Percentiles rank a stretch among this genome's conserved stretches.
Evolutionary conservation across 1,284 basidiomycete genomes (phyloP).

Genomic region (Heterobasidion irregulare): DNA sequence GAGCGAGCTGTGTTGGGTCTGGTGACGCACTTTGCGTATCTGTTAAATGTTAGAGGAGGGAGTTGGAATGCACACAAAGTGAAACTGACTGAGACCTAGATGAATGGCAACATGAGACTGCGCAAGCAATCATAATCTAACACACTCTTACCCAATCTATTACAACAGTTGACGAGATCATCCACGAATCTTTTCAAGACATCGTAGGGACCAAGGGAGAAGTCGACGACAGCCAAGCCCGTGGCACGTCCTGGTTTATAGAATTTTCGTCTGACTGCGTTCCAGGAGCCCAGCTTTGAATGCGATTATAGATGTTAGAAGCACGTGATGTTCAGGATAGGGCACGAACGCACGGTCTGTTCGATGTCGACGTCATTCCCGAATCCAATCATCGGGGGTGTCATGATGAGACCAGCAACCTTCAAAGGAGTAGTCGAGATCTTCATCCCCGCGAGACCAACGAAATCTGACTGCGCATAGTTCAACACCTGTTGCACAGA

Average conservation of each 20-base stretch:
- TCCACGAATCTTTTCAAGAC: no score
- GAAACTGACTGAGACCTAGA: no score
- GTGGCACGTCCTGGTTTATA: conserved; percentile 7
- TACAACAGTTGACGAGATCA: no score
- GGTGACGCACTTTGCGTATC: no score
- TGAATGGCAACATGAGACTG: no score
- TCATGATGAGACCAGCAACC: conserved; percentile 19
- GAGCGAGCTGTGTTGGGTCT: no score
- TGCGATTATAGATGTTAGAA: background rate
- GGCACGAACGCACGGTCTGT: conserved; percentile 6
- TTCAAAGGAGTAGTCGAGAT: conserved; percentile 17
- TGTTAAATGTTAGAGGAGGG: no score
- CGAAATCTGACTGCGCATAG: conserved; percentile 25
- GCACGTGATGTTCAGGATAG: background rate
- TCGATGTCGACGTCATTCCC: background rate
- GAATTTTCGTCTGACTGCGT: conserved; percentile 19
- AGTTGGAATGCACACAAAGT: no score
- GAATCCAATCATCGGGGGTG: conserved; percentile 19
- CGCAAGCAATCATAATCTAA: no score
- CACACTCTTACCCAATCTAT: no score
- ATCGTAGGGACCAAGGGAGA: conserved; percentile 2
- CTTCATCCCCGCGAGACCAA: conserved; percentile 22
- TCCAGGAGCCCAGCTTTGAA: conserved; percentile 22
- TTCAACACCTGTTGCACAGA: conserved; percentile 14
- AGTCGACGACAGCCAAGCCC: conserved; percentile 17